Evolutionary conservation across 441 rosid genomes (phyloP).

Genomic region (Raphanus hybrid): DNA sequence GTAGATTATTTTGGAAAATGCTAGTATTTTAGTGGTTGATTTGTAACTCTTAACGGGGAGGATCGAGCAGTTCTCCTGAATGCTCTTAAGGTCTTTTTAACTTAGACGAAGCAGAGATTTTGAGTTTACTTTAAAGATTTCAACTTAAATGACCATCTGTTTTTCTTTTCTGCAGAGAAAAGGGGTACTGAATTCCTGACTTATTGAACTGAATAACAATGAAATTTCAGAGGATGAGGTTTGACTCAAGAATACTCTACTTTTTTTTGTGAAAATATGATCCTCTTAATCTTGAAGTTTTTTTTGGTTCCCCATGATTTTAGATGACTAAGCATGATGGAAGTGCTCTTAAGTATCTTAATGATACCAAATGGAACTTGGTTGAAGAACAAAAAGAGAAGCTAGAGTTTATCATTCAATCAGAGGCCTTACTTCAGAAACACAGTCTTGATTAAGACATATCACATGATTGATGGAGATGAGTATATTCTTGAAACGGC

Average conservation of each 20-base stretch:
- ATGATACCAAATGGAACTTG: not conserved
- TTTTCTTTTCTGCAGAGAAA: no score
- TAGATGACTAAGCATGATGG: not conserved
- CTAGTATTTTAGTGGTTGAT: not conserved
- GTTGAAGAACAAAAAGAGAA: conserved; percentile 2
- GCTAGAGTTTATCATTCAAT: not conserved
- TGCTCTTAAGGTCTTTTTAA: not conserved
- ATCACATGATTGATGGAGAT: not conserved
- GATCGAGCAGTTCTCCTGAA: not conserved
- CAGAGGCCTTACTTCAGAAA: not conserved
- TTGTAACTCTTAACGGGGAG: not conserved
- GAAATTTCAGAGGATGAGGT: conserved; percentile 85
- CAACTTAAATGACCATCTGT: no score
- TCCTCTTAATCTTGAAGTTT: not conserved
- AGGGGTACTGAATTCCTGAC: not conserved
- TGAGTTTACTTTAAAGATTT: not conserved
- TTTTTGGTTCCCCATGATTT: not conserved
- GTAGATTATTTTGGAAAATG: not conserved
- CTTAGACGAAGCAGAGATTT: not conserved
- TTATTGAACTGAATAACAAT: conserved; percentile 24
- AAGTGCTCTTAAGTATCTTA: conserved; percentile 1
- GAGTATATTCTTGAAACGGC: not conserved
- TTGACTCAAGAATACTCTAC: conserved; percentile 2
- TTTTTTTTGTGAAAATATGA: not conserved
- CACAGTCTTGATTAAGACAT: not conserved